Percentiles rank a stretch among this genome's conserved stretches.
Evolutionary conservation across 2,329 filamentous ascomycete genomes (phyloP).

Genomic region (Diaporthe citrichinensis): DNA sequence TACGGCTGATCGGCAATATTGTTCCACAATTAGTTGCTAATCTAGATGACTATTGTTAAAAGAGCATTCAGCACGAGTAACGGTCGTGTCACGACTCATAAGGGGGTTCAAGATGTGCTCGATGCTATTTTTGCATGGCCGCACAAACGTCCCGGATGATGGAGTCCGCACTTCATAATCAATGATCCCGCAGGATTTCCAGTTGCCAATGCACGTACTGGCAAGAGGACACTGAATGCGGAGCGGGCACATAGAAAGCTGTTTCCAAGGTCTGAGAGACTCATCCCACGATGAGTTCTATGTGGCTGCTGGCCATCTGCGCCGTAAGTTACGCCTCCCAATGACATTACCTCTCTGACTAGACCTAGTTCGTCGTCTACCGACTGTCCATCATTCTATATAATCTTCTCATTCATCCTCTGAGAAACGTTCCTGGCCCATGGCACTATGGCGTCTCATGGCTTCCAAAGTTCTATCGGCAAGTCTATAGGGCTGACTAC

Average conservation of each 20-base stretch:
- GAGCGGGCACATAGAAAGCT: not conserved
- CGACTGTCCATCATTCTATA: conserved; percentile 11
- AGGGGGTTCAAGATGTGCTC: not conserved
- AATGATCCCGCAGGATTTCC: not conserved
- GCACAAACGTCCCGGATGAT: not conserved
- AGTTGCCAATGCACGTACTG: not conserved
- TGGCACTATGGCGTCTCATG: not conserved
- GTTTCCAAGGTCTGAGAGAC: not conserved
- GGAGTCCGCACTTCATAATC: not conserved
- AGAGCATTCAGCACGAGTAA: not conserved
- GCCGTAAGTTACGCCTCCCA: not conserved
- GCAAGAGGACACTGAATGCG: not conserved
- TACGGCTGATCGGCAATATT: not conserved
- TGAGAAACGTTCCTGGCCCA: not conserved
- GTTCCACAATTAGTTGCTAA: not conserved
- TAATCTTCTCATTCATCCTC: not conserved
- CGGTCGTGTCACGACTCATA: not conserved
- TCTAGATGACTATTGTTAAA: not conserved
- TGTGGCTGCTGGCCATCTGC: conserved; percentile 11
- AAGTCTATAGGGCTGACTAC: conserved; percentile 8
- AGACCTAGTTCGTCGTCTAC: not conserved
- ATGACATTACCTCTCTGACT: not conserved
- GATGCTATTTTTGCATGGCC: not conserved
- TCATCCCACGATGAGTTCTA: not conserved
- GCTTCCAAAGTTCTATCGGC: conserved; percentile 13